phyloP scores from a whole-genome alignment of 192 early-diverging fungal species.

The Backusella tuberculispora region DNA sequence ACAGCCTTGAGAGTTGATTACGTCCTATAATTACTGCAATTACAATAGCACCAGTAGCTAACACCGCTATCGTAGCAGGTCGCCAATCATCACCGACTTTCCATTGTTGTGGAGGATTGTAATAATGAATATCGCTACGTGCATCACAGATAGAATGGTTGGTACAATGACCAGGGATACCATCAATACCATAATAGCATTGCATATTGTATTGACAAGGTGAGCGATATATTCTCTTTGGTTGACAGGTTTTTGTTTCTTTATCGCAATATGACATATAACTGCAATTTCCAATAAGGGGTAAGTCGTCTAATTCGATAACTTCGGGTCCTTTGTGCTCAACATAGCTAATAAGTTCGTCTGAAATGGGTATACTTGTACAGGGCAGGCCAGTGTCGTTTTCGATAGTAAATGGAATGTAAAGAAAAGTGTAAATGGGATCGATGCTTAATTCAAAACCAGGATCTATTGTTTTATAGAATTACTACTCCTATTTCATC shows the following conservation, averaged over 20 bases:
- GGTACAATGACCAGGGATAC: slow-evolving; percentile 37
- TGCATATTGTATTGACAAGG: slow-evolving; percentile 37
- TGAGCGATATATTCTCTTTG: slow-evolving; percentile 34
- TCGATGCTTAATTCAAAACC: slow-evolving; percentile 39
- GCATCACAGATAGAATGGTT: slow-evolving; percentile 26
- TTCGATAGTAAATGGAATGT: slow-evolving; percentile 12
- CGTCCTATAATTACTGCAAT: slow-evolving; percentile 30
- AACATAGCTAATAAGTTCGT: slow-evolving; percentile 39
- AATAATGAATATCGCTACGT: slow-evolving; percentile 27
- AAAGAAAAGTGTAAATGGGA: slow-evolving; percentile 29
- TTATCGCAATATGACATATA: slow-evolving; percentile 39
- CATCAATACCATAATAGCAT: slow-evolving; percentile 29
- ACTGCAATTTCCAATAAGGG: slow-evolving; percentile 41
- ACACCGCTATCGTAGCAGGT: slow-evolving; percentile 20
- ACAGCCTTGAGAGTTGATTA: slow-evolving; percentile 24
- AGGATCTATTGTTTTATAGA: background rate
- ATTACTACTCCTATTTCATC: background rate
- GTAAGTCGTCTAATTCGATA: slow-evolving; percentile 31
- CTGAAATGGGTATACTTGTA: slow-evolving; percentile 30
- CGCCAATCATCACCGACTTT: slow-evolving; percentile 36
- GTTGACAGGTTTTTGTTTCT: slow-evolving; percentile 37
- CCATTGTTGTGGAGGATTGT: slow-evolving; percentile 22
- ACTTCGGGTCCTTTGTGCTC: slow-evolving; percentile 34
- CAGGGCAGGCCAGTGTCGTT: slow-evolving; percentile 40
- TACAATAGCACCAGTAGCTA: slow-evolving; percentile 30